phyloP scores from a whole-genome alignment of 2,329 filamentous ascomycete genomes.

The Aureobasidium sp. region DNA sequence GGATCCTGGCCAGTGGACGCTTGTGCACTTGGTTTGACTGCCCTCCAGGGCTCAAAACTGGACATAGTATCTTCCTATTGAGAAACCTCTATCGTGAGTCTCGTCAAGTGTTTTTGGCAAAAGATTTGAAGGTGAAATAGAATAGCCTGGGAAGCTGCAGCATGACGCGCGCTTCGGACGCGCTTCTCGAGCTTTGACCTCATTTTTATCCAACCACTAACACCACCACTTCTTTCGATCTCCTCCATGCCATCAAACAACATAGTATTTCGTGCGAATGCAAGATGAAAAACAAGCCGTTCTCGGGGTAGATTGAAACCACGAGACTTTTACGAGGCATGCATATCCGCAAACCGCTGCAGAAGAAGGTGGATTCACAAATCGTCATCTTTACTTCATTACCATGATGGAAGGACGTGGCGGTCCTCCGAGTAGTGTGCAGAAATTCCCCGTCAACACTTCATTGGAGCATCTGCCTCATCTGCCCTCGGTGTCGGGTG shows the following conservation, averaged over 20 bases:
- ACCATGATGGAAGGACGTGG: not conserved
- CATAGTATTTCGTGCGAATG: not conserved
- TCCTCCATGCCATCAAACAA: not conserved
- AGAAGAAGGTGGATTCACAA: not conserved
- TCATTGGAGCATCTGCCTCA: not conserved
- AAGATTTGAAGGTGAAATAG: not conserved
- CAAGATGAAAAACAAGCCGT: not conserved
- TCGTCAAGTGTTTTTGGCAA: not conserved
- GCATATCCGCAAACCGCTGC: not conserved
- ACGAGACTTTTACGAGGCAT: not conserved
- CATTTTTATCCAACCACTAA: not conserved
- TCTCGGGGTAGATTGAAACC: not conserved
- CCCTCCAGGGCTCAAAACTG: not conserved
- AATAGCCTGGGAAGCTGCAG: not conserved
- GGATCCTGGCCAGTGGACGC: not conserved
- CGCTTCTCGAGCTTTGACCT: not conserved
- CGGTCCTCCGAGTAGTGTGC: not conserved
- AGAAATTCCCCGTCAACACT: not conserved
- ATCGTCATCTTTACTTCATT: constrained; percentile 4
- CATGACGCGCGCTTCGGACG: not conserved
- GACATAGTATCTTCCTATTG: not conserved
- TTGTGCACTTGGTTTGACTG: not conserved
- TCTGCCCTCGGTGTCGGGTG: not conserved
- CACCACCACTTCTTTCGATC: not conserved
- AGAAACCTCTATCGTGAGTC: not conserved